Base-by-base conservation (phyloP, 2,329 filamentous ascomycete genomes). In the Fusarium devonianum region DNA sequence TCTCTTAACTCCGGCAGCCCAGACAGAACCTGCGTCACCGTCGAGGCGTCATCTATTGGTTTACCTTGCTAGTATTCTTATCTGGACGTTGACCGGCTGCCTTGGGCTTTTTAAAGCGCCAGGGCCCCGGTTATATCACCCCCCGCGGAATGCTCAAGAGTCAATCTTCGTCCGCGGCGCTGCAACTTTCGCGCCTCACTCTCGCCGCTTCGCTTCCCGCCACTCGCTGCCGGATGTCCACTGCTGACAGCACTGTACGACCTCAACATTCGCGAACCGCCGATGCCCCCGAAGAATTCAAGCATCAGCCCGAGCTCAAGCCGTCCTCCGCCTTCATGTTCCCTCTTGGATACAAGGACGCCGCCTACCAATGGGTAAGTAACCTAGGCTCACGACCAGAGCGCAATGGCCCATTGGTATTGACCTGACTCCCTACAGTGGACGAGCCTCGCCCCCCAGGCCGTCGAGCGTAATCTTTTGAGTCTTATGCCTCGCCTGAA, bases 261-360 rank as follows among this genome's bases (percentile, higher is more conserved):
- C 58, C 64, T 21, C 61, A 53, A 14, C 50, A 60, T 14, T 43
- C 52, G 7, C 55, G 58, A 16, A 48, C 63, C 12, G 56, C 63
- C 34, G 59, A 65, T 42, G 26, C 54, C 12, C 50, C 50, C 10
- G 58, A 66, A 16, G 49, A 58, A 21, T 58, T 62, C 17, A 66
- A 65, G 25, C 63, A 66, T 10, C 66, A 66, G 42, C 59, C 67
- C 29, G 54, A 66, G 33, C 56, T 59, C 16, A 67, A 64, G 19
- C 64, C 66, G 1, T 49, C 64, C 2, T 68, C 71, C 26, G 66
- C 67, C 2, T 86, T 82, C 25, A 25, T 60, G 71, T 97, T 99
- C 61, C 92, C 94, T 2, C 75, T 97, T 16, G 87, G 92, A 38
- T 96, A 96, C 75, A 94, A 92, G 67, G 92, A 96, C 49, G 93